Conservation (phyloP, 2,329 filamentous ascomycete species). For the Cladophialophora psammophila region DNA sequence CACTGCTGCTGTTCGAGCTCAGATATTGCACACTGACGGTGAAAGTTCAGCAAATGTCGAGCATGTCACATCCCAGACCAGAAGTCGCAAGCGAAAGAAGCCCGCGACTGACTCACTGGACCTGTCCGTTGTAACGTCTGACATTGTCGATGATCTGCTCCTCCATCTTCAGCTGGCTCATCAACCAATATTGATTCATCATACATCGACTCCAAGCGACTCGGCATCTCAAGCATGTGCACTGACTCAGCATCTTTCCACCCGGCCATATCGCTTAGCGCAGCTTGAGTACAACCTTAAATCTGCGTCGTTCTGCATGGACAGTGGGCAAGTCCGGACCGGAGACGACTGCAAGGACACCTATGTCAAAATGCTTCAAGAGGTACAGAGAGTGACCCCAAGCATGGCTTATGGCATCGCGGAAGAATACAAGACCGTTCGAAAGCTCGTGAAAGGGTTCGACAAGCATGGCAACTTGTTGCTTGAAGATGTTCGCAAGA, state of each 20-base stretch:
- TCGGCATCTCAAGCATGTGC: constrained; percentile 75
- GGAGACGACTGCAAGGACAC: constrained; percentile 69
- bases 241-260: constrained; percentile 81
- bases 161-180: constrained; percentile 74
- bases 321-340: constrained; percentile 74
- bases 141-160: constrained; percentile 73
- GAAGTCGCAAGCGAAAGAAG: constrained; percentile 49
- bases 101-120: constrained; percentile 47
- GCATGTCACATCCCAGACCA: constrained; percentile 16
- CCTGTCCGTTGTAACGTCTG: constrained; percentile 67
- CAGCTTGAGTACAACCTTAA: constrained; percentile 58
- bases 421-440: constrained; percentile 65
- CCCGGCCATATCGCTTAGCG: constrained; percentile 70
- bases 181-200: constrained; percentile 69
- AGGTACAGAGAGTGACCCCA: constrained; percentile 74
- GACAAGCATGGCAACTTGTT: constrained; percentile 64
- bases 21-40: constrained; percentile 46
- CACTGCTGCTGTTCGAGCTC: constrained; percentile 66
- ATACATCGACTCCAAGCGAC: constrained; percentile 67
- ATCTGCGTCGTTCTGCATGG: constrained; percentile 76
- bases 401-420: constrained; percentile 75
- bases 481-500: constrained; percentile 67
- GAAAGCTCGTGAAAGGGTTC: constrained; percentile 66
- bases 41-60: constrained; percentile 19
- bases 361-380: constrained; percentile 77